Base-by-base conservation (phyloP, 768 basidiomycete species). In the Phlebiopsis gigantea region DNA sequence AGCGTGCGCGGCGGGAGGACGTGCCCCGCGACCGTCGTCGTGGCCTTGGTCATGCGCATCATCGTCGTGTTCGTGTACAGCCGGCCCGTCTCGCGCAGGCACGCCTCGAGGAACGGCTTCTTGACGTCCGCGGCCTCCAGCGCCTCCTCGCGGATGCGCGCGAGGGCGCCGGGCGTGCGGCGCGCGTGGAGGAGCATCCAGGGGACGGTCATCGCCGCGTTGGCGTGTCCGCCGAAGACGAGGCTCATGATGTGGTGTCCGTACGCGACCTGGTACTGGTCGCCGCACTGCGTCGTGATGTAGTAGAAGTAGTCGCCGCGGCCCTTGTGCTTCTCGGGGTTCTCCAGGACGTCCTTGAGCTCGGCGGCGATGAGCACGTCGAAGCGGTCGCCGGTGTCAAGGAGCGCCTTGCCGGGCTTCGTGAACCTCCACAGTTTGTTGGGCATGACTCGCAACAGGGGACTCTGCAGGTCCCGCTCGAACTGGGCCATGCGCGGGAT, bases 201-300 rank as follows among this genome's bases (percentile, higher is more conserved):
- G n/a, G 50, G 50, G 22, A 30, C 17, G 50, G 26, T 34, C 9
- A 31, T 6, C 17, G 50, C 50, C n/a, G 50, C 50, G 50, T 52
- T 52, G 50, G 50, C 50, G 50, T 52, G 50, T 7, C 50, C 50
- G 50, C 50, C 50, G n/a, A 52, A 52, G 50, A 52, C 25, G 29
- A 52, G 15, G 30, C 29, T 31, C 50, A 52, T 52, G 26, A 52
- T 39, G 50, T 52, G 50, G 15, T 34, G 28, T 15, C 50, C 50
- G 50, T 52, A 52, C 19, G 29, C 30, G 15, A 1, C 29, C 2
- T 9, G 4, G 50, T 19, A 52, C 31, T 30, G 10, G 31, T 31
- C 28, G 30, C 50, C 50, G 19, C 30, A 25, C n/a, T 31, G 19
- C 19, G 50, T 19, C 17, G 34, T 34, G 30, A 52, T 29, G 31